Conservation (phyloP, 169 alveolate species). For the Fabrea salina region DNA sequence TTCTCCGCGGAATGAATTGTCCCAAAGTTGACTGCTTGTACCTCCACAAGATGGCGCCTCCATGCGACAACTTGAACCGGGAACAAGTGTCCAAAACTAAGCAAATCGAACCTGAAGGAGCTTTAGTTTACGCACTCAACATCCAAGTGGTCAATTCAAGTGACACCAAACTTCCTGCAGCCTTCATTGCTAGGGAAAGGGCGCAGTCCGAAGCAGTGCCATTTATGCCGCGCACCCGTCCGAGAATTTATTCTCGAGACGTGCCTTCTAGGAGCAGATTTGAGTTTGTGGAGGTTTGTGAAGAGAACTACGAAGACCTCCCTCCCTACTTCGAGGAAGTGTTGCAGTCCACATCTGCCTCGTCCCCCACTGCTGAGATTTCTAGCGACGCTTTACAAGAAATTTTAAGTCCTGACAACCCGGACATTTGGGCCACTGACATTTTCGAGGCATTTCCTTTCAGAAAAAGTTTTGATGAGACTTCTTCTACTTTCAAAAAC, state of each 20-base stretch:
- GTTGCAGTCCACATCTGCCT: no score
- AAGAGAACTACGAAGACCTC: neutral
- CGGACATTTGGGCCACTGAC: neutral
- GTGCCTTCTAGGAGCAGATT: neutral
- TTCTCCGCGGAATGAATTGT: slow-evolving; percentile 57
- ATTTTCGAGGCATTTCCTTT: neutral
- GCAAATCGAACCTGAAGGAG: neutral
- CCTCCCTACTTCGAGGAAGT: neutral
- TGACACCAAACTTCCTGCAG: neutral
- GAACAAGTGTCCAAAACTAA: neutral
- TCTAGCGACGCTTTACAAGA: neutral
- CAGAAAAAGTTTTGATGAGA: neutral
- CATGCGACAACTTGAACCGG: neutral
- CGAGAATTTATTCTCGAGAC: neutral
- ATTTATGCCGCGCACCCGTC: no score
- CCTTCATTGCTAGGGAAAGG: slow-evolving; percentile 12
- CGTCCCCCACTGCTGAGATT: no score
- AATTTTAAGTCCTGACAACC: neutral
- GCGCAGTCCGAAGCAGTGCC: neutral
- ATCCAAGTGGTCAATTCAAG: neutral
- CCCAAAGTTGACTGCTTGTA: slow-evolving; percentile 63
- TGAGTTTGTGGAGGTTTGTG: neutral
- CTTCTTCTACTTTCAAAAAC: no score
- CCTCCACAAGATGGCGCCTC: slow-evolving; percentile 52
- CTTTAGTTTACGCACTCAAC: neutral